phyloP scores from a whole-genome alignment of 2,329 filamentous ascomycete genomes.

The Fusarium tupiense region DNA sequence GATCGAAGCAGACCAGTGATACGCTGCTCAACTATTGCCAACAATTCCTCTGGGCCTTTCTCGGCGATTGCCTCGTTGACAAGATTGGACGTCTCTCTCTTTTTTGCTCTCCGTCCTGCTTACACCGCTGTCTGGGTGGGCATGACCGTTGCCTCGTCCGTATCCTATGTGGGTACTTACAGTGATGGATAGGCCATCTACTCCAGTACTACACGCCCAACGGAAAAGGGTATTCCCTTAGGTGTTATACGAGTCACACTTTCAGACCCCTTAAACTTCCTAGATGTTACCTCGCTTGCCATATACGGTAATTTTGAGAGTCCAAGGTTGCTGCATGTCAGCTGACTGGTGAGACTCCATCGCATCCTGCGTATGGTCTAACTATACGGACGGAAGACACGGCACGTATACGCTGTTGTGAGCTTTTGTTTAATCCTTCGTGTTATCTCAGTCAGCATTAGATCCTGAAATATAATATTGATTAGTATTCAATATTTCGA shows the following conservation, averaged over 20 bases:
- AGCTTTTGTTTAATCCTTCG: background rate
- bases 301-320: too few relatives aligned
- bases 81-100: background rate
- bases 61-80: background rate
- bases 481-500: background rate
- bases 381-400: too few relatives aligned
- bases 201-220: background rate
- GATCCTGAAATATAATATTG: background rate
- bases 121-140: background rate
- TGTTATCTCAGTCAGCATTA: background rate
- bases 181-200: background rate
- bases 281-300: too few relatives aligned
- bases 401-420: background rate
- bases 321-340: too few relatives aligned
- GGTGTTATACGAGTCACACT: too few relatives aligned
- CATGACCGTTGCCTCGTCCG: background rate
- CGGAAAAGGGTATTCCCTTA: too few relatives aligned
- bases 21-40: background rate
- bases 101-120: background rate
- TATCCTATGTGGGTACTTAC: background rate
- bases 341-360: too few relatives aligned
- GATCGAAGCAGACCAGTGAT: background rate
- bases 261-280: too few relatives aligned
- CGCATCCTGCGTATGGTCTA: too few relatives aligned
- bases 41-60: background rate